Evolutionary conservation across 345 rosid genomes (phyloP), one percentile per base, ranked within the genome.

Genomic region (Lumnitzera racemosa): DNA sequence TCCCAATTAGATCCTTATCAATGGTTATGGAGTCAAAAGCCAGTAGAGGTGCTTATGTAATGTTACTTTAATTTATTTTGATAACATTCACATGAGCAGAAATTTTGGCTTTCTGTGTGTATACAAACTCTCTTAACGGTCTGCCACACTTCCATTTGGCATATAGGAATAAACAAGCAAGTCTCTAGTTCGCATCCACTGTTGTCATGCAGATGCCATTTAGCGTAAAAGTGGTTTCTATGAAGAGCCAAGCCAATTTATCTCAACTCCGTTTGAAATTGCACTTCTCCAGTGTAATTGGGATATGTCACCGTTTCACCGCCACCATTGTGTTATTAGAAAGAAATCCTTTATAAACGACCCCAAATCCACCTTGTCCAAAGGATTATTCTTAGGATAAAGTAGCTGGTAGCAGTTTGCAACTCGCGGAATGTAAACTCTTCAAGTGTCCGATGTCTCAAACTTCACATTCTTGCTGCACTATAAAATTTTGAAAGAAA

Each of bases 281-380:
- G 97, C 63, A 83, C 72, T 79, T 94, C 96, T 70, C 99, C 97
- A 8, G 91, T 81, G 67, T 57, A 84, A 64, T 78, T 86, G 0
- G 99, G 97, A 79, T 94, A 97, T 78, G 79, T 94, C 51, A 70
- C 72, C 99, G 83, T 80, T 90, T 94, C 59, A 94, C 95, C 0
- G 97, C 99, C 29, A 90, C 85, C 56, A 84, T 29, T 7, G 80
- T 86, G 67, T 78, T 83, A 73, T 90, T 83, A 47, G 80, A 80
- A 63, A 94, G 96, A 65, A 81, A 81, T 24, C 99, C 99, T 85
- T 81, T 94, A 65, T 86, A 90, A 48, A 94, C 97, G 65, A 90
- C 86, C n/a, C 99, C 97, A 55, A 76, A 94, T 15, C 99, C 99
- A 62, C 99, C 97, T 71, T 86, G 96, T 64, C 99, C 97, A n/a